Base-by-base conservation (phyloP, 2,329 filamentous ascomycete genomes). In the Pestalotiopsis sp. region DNA sequence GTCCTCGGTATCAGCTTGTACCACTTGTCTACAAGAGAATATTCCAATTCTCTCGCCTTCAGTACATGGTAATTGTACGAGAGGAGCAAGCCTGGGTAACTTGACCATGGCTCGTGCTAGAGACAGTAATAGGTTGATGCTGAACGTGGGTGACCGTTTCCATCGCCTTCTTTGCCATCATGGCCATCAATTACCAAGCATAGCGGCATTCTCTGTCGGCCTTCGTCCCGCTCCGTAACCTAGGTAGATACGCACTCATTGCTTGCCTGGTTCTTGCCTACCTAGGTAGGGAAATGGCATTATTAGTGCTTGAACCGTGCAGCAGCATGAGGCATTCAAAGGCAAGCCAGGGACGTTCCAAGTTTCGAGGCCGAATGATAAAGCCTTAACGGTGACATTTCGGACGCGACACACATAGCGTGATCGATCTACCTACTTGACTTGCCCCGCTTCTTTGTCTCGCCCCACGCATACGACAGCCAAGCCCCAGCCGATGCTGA, bases 151-250 rank as follows among this genome's bases (percentile, higher is more conserved):
- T n/a, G 17, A n/a, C n/a, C 7, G 23, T 12, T 64, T 64, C 61
- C 20, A 64, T 49, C 61, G 23, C 27, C 61, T 64, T 64, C 61
- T 64, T 64, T 49, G 61, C 61, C 61, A 52, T 64, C 11, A 25
- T 49, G 38, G 61, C 61, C 61, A 64, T 64, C 9, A 17, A 61
- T 61, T 36, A 31, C 49, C 49, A 66, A 45, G 31, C 56, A 56
- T 41, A 27, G 64, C 56, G n/a, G 17, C 13, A 58, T n/a, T 57
- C 27, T 31, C 27, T 31, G 27, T 31, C 27, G 27, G 27, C 27
- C 27, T 7, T 31, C 27, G 27, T 31, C 27, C 27, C 6, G 27
- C 27, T 31, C 27, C 27, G 27, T 31, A 31, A 31, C 27, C 27
- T 31, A 23, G 20, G 20, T 23, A 23, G 20, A 23, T 23, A 31